Conservation (phyloP, 1,139 yeast genomes). For the Magnusiomyces magnusii region DNA sequence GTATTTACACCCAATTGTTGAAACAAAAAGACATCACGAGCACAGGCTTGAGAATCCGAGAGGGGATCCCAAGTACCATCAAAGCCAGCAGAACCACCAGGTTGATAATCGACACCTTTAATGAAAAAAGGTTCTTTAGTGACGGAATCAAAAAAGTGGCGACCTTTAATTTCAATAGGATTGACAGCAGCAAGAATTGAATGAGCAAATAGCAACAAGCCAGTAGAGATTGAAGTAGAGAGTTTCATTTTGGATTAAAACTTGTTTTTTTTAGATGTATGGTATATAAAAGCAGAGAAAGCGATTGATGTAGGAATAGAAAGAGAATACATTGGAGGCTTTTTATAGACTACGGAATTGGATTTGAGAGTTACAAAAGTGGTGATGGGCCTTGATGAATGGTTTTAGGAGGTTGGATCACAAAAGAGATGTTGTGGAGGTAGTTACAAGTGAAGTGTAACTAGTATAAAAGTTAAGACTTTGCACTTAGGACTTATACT, state of each 20-base stretch:
- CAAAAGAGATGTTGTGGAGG: no score
- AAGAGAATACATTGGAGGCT: no score
- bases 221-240: neutral
- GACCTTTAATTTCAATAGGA: slow-evolving; percentile 46
- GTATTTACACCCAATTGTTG: slow-evolving; percentile 61
- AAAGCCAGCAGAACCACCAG: slow-evolving; percentile 75
- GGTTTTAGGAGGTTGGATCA: no score
- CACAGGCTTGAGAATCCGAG: slow-evolving; percentile 59
- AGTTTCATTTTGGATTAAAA: neutral
- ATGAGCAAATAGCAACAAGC: neutral
- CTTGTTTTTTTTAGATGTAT: neutral
- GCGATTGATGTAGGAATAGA: no score
- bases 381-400: neutral
- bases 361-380: neutral
- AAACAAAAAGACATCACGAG: slow-evolving; percentile 65
- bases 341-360: no score
- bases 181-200: slow-evolving; percentile 18
- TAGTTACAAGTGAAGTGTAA: no score
- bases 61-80: slow-evolving; percentile 43
- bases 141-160: slow-evolving; percentile 67
- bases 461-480: neutral
- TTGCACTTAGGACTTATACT: neutral
- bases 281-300: neutral
- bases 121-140: slow-evolving; percentile 77
- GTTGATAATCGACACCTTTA: slow-evolving; percentile 80